Conservation (phyloP, 176 grass and related monocot species). For the Triticum turgidum region DNA sequence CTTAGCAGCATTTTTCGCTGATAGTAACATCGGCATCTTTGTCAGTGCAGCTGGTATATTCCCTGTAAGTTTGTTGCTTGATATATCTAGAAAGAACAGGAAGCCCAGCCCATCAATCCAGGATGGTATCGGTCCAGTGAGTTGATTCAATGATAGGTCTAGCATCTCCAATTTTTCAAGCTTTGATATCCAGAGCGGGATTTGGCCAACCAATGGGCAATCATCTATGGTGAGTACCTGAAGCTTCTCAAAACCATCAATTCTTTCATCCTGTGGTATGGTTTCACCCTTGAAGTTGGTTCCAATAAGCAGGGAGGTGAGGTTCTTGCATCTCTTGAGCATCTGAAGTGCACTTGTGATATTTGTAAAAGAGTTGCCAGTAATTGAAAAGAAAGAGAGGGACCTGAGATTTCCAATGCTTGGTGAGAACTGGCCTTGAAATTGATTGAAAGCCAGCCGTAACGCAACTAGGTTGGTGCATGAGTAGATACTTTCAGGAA, state of each 20-base stretch:
- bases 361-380: conserved; percentile 57
- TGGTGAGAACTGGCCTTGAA: conserved; percentile 57
- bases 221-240: conserved; percentile 46
- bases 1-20: conserved; percentile 37
- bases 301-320: conserved; percentile 58
- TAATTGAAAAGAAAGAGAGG: conserved; percentile 66
- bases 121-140: conserved; percentile 58
- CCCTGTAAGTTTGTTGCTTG: conserved; percentile 57
- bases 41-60: conserved; percentile 51
- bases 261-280: conserved; percentile 41
- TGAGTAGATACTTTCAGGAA: conserved; percentile 70
- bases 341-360: conserved; percentile 59
- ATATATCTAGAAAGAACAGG: conserved; percentile 71
- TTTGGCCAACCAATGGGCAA: conserved; percentile 43
- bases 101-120: conserved; percentile 55
- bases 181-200: conserved; percentile 66
- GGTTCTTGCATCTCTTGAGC: conserved; percentile 54
- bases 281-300: conserved; percentile 54
- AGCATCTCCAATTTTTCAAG: conserved; percentile 59
- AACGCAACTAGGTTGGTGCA: conserved; percentile 66
- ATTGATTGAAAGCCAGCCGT: conserved; percentile 52
- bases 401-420: conserved; percentile 47
- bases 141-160: conserved; percentile 59
- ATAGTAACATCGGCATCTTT: conserved; percentile 52
- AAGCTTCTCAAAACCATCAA: conserved; percentile 64